These are phyloP conservation scores for Termitomyces sp. DNA, from an alignment of 768 basidiomycete species.

Conservation along the genomic window DNA sequence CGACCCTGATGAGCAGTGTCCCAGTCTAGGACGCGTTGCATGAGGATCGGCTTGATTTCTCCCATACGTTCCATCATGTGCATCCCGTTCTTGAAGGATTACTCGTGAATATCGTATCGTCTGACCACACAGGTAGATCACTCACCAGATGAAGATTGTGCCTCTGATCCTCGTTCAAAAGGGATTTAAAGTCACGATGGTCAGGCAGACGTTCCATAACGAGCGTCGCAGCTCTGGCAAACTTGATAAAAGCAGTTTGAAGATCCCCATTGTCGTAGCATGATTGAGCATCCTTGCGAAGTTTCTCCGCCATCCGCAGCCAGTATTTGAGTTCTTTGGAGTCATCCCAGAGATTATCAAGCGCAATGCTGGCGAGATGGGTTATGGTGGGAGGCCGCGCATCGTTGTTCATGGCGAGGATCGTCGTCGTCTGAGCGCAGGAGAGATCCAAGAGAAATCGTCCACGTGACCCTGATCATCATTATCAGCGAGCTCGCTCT, in stretches of 20 bases:
- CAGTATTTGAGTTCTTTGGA: constrained; percentile 58
- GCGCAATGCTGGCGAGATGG: constrained; percentile 60
- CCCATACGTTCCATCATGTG: constrained; percentile 65
- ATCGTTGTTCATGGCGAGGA: neutral
- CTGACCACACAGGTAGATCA: constrained; percentile 14
- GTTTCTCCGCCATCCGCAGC: constrained; percentile 59
- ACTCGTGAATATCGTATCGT: neutral
- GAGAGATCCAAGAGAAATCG: neutral
- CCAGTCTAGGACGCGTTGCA: constrained; percentile 64
- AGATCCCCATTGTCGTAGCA: constrained; percentile 46
- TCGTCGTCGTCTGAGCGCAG: neutral
- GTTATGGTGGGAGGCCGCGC: constrained; percentile 52
- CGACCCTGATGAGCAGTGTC: neutral
- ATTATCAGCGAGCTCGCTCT: no score
- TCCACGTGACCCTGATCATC: no score
- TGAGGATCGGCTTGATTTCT: constrained; percentile 57
- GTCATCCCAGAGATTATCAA: constrained; percentile 51
- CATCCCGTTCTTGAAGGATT: constrained; percentile 28
- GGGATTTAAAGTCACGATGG: constrained; percentile 58
- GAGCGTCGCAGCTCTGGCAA: constrained; percentile 69
- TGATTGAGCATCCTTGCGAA: constrained; percentile 49
- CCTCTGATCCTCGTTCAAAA: constrained; percentile 53
- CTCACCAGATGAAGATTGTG: constrained; percentile 67
- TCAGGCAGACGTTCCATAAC: constrained; percentile 75
- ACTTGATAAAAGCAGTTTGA: constrained; percentile 68